phyloP scores from a whole-genome alignment of 371 early-diverging fungal genomes.

The Coemansia sp. region DNA sequence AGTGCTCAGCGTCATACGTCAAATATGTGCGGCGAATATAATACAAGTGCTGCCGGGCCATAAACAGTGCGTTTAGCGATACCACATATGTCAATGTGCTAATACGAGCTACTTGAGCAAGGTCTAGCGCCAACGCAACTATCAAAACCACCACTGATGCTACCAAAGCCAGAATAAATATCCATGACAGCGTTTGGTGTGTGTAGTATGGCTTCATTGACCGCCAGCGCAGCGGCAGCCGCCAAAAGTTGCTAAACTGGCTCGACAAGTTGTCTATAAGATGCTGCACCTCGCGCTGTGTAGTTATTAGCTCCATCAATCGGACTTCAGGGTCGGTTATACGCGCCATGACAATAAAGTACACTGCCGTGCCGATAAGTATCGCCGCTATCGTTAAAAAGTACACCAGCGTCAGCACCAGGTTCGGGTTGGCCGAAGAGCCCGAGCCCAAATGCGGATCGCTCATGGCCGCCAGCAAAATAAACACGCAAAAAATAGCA shows the following conservation, averaged over 20 bases:
- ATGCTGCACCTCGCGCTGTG: constrained; percentile 50
- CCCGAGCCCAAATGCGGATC: background rate
- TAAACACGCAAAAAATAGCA: background rate
- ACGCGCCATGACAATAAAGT: constrained; percentile 47
- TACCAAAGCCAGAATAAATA: constrained; percentile 29
- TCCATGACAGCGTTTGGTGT: constrained; percentile 51
- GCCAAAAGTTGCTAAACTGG: constrained; percentile 46
- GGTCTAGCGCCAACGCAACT: constrained; percentile 28
- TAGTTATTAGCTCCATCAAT: constrained; percentile 50
- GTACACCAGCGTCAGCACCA: constrained; percentile 45
- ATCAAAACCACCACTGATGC: constrained; percentile 32
- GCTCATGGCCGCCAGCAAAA: background rate
- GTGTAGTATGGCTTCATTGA: constrained; percentile 48
- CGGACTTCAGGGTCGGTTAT: constrained; percentile 51
- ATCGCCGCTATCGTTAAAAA: constrained; percentile 38
- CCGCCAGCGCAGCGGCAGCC: constrained; percentile 47
- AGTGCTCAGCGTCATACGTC: constrained; percentile 50
- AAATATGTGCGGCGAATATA: constrained; percentile 47
- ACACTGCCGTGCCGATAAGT: constrained; percentile 36
- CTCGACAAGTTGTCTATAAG: constrained; percentile 50
- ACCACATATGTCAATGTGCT: constrained; percentile 48
- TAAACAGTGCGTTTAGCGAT: constrained; percentile 53
- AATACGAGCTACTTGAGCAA: constrained; percentile 34
- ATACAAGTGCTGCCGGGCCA: constrained; percentile 54
- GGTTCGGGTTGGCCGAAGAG: constrained; percentile 41